phyloP scores from a whole-genome alignment of 352 stramenopile genomes.

The Pythium utonaiense region DNA sequence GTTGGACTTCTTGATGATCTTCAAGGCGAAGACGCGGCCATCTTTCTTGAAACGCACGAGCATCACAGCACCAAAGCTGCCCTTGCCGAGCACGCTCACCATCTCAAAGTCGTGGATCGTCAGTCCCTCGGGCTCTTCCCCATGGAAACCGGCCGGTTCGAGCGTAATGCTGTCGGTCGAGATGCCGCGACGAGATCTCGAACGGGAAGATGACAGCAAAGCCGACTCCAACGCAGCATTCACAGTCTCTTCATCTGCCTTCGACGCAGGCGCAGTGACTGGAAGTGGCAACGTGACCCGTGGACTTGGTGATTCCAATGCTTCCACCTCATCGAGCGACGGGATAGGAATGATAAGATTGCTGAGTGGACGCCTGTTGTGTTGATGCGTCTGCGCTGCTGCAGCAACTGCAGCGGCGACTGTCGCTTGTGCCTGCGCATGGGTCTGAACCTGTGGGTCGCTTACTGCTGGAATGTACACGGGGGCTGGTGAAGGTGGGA shows the following conservation, averaged over 20 bases:
- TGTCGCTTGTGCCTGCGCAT: conserved; percentile 7
- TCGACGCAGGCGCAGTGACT: not conserved
- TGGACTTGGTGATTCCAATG: conserved; percentile 17
- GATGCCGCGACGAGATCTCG: conserved; percentile 11
- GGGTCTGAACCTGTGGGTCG: not conserved
- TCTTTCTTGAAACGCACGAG: conserved; percentile 89
- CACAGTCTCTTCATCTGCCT: conserved; percentile 14
- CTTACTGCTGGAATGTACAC: not conserved
- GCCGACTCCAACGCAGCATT: conserved; percentile 18
- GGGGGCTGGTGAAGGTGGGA: conserved; percentile 6
- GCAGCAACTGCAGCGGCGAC: conserved; percentile 21
- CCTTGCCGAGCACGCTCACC: conserved; percentile 83
- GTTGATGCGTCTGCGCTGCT: conserved; percentile 31
- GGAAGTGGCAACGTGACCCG: not conserved
- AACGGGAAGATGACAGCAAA: conserved; percentile 16
- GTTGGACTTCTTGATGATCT: conserved; percentile 89
- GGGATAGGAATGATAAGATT: conserved; percentile 72
- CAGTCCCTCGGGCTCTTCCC: conserved; percentile 46
- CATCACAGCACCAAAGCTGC: conserved; percentile 87
- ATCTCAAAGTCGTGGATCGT: conserved; percentile 91
- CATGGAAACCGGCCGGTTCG: conserved; percentile 16
- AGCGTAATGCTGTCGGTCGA: conserved; percentile 23
- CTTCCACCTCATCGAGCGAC: conserved; percentile 26
- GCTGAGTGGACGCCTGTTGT: conserved; percentile 48
- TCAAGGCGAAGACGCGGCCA: conserved; percentile 82